Conservation (phyloP, 2,329 filamentous ascomycete genomes). For the Claviceps digitariae region DNA sequence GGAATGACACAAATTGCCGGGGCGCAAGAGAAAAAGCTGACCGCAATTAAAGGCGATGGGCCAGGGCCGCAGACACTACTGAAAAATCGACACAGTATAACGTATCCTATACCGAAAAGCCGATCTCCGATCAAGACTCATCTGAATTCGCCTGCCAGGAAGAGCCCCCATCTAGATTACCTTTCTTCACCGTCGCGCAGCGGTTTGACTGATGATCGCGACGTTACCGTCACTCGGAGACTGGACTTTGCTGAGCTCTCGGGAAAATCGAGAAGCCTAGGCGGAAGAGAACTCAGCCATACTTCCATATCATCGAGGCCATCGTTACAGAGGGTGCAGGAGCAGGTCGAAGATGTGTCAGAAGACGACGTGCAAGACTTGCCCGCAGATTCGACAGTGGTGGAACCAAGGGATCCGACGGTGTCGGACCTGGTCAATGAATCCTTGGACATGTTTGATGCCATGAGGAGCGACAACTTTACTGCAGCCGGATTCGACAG, state of each 20-base stretch:
- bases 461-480: constrained; percentile 12
- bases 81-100: constrained; percentile 35
- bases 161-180: constrained; percentile 43
- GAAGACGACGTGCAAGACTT: constrained; percentile 7
- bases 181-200: constrained; percentile 35
- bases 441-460: constrained; percentile 29
- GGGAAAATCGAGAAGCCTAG: constrained; percentile 2
- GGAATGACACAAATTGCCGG: no score
- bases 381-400: constrained; percentile 4
- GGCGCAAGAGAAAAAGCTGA: neutral
- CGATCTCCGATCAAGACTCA: constrained; percentile 52
- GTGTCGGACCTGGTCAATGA: constrained; percentile 23
- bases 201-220: constrained; percentile 19
- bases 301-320: constrained; percentile 9
- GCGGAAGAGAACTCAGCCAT: constrained; percentile 12
- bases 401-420: constrained; percentile 17
- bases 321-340: neutral
- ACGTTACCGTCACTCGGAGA: constrained; percentile 34
- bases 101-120: constrained; percentile 32
- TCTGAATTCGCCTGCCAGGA: constrained; percentile 46
- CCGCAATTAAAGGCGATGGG: constrained; percentile 28
- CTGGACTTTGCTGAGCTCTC: constrained; percentile 34
- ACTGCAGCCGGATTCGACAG: neutral
- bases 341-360: constrained; percentile 13
- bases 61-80: constrained; percentile 40